Evolutionary conservation across 352 stramenopile species (phyloP).

Genomic region (Pythium myriotylum): DNA sequence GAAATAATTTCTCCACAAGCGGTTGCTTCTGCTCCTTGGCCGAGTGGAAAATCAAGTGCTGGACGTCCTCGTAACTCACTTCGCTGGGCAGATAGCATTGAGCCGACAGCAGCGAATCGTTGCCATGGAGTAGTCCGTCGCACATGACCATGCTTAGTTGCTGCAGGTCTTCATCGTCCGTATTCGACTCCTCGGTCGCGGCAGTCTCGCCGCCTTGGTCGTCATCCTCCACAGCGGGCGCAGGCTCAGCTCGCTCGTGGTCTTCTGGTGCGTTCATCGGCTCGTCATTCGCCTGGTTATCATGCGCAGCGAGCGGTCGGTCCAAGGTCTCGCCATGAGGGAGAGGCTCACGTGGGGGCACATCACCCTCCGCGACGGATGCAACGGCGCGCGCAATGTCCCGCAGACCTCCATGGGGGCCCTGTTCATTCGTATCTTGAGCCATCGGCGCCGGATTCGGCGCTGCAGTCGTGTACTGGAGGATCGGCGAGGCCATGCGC

Average conservation of each 20-base stretch:
- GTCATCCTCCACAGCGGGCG: constrained; percentile 16
- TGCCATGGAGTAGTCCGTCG: constrained; percentile 34
- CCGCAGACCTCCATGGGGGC: not conserved
- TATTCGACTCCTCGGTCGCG: constrained; percentile 69
- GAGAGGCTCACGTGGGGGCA: constrained; percentile 36
- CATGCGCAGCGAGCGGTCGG: not conserved
- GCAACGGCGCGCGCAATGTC: constrained; percentile 13
- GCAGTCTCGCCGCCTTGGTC: constrained; percentile 21
- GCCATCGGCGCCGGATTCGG: not conserved
- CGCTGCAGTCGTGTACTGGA: constrained; percentile 15
- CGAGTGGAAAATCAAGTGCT: constrained; percentile 59
- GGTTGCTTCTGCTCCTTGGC: constrained; percentile 51
- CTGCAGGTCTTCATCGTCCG: constrained; percentile 78
- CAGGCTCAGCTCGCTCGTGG: constrained; percentile 7
- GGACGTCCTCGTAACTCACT: constrained; percentile 65
- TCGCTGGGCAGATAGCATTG: constrained; percentile 36
- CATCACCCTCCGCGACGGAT: constrained; percentile 25
- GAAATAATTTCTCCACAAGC: constrained; percentile 63
- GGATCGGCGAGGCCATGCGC: constrained; percentile 25
- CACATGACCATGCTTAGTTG: constrained; percentile 62
- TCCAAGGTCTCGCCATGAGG: not conserved
- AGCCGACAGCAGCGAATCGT: constrained; percentile 28
- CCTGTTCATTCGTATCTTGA: not conserved
- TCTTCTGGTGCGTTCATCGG: constrained; percentile 7
- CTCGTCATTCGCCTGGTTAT: not conserved